Base-by-base conservation (phyloP, 1,284 basidiomycete species). In the Apiotrichum siamense region DNA sequence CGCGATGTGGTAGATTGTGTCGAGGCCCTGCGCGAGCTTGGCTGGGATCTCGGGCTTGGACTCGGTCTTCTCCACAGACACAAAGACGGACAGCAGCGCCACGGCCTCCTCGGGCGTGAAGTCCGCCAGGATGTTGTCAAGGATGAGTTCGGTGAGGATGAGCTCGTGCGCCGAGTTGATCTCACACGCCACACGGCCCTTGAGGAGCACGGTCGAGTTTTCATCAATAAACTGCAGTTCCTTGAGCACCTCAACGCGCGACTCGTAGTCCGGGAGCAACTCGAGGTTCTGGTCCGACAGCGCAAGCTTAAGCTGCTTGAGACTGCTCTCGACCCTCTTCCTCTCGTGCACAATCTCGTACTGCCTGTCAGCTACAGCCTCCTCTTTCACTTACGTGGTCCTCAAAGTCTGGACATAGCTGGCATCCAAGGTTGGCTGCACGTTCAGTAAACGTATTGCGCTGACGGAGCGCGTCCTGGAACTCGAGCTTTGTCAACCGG, bases 111-210 rank as follows among this genome's bases (percentile, higher is more conserved):
- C 90, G 0, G 96, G 89, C 44, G 90, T 88, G 71, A 90, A 97
- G 18, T 79, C 78, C 4, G 88, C 88, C 17, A 98, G 79, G 4
- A 87, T 86, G 67, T 98, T 98, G 68, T 98, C 96, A 46, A 98
- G 80, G 50, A 99, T 96, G 31, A 99, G 81, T 67, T 99, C 96
- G 1, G 96, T 98, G 38, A 98, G 78, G 33, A 98, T 83, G 24
- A 99, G 84, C 66, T 96, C 92, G 62, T 92, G 92, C 4, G 87
- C 90, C 6, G 93, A 97, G 72, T 98, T 98, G 72, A 99, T 97
- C 89, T 98, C 96, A 77, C 96, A 98, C 20, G 96, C 96, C 11
- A 98, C 96, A 41, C 96, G 83, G 12, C 96, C 96, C 70, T 99
- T 99, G 54, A 98, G 80, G 23, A 92, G 80, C 1, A 99, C 93